Conservation (phyloP, 169 alveolate genomes). For the Plasmodium yoelii region DNA sequence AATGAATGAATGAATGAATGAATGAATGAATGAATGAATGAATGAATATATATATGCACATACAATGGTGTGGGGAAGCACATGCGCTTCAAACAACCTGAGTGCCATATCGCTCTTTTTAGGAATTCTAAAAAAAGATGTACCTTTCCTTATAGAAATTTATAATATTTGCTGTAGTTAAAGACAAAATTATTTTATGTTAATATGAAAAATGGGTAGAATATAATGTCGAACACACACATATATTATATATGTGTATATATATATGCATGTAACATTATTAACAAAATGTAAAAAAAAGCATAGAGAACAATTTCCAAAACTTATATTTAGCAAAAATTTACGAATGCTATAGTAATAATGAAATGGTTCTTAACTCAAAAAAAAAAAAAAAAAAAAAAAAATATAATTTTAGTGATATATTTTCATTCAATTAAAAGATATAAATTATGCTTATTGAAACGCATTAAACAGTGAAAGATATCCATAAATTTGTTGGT, state of each 20-base stretch:
- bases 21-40: too few species aligned
- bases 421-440: slow-evolving; percentile 4
- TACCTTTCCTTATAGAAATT: not conserved
- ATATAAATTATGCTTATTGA: not conserved
- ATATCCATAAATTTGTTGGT: not conserved
- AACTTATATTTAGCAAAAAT: not conserved
- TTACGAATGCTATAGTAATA: not conserved
- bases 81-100: too few species aligned
- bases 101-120: too few species aligned
- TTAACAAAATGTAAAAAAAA: slow-evolving; percentile 13
- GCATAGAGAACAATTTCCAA: not conserved
- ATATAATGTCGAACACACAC: not conserved
- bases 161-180: not conserved
- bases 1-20: too few species aligned
- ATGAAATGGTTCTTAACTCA: not conserved
- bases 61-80: too few species aligned
- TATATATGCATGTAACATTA: not conserved
- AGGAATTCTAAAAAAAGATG: too few species aligned
- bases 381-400: not conserved
- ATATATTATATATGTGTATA: too few species aligned
- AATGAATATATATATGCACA: too few species aligned
- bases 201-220: not conserved
- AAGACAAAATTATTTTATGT: slow-evolving; percentile 15
- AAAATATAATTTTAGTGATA: not conserved
- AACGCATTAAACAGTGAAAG: not conserved